Base-by-base conservation (phyloP, 805 yeast genomes). In the Myxozyma monticola region DNA sequence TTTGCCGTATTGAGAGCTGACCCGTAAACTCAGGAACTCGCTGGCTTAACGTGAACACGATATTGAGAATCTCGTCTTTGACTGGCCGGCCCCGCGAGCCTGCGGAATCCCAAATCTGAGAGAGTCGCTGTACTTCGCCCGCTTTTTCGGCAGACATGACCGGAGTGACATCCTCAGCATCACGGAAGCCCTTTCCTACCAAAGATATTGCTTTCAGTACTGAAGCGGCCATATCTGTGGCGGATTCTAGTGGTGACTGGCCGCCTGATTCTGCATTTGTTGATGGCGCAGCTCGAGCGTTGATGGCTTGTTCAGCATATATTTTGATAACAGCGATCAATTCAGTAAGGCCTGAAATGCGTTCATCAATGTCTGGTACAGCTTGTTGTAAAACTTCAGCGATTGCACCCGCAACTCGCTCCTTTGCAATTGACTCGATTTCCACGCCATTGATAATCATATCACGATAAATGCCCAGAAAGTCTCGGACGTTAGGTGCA, bases 171-270 rank as follows among this genome's bases (percentile, higher is more conserved):
- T 82, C 88, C 34, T 74, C 80, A 0, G 87, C 83, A 1, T 77
- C 66, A 42, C 79, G 78, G 61, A 84, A 66, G 0, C 89, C 88
- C 48, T 81, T 83, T 0, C 88, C 93, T 2, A 88, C 70, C 45
- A 84, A 86, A n/a, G 75, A 74, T 0, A 88, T 65, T 61, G 88
- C 85, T 12, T 77, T 68, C 22, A 87, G 65, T 39, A 86, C 66
- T 21, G 89, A 82, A 2, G 74, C 62, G 1, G 77, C 80, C 2
- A 67, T 56, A 28, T 71, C 70, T 4, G 53, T 55, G 3, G 52
- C 28, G 31, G 31, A 28, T 14, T 10, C 9, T 14, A 28, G 31
- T n/a, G n/a, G n/a, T n/a, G n/a, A n/a, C n/a, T n/a, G n/a, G n/a
- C n/a, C n/a, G n/a, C n/a, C n/a, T n/a, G n/a, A n/a, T 3, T 25